Conservation (phyloP, 305 asterid genomes). For the Fraxinus paxiana region DNA sequence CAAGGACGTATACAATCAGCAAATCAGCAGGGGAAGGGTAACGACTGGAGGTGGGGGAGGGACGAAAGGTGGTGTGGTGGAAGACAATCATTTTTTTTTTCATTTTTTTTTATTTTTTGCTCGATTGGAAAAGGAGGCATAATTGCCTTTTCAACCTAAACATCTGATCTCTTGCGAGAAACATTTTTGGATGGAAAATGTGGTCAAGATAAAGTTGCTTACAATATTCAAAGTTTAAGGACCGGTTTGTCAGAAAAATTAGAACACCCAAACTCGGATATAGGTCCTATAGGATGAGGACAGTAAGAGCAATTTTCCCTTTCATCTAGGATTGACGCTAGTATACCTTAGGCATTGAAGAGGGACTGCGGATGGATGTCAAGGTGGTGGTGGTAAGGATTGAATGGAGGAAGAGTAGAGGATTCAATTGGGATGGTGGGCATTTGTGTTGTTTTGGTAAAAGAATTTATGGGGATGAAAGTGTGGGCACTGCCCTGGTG, state of each 20-base stretch:
- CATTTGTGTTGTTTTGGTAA: neutral
- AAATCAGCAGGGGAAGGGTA: neutral
- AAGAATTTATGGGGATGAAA: neutral
- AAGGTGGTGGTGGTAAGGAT: neutral
- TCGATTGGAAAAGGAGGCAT: neutral
- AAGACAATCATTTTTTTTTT: neutral
- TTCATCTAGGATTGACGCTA: neutral
- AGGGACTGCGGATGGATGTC: neutral
- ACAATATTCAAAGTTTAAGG: neutral
- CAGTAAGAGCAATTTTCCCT: neutral
- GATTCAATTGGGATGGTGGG: neutral
- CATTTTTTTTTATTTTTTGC: neutral
- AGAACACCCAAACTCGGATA: neutral
- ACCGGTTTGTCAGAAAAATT: neutral
- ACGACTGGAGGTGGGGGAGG: neutral
- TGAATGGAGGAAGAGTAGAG: neutral
- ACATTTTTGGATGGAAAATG: neutral
- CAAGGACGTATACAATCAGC: neutral
- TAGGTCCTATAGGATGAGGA: neutral
- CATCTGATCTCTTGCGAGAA: neutral
- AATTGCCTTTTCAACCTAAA: neutral
- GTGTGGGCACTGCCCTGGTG: neutral
- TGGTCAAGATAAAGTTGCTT: neutral
- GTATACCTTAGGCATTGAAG: neutral
- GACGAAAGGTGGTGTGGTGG: neutral